Evolutionary conservation across 176 grass and related monocot species (phyloP).

Genomic region (Panicum miliaceum): DNA sequence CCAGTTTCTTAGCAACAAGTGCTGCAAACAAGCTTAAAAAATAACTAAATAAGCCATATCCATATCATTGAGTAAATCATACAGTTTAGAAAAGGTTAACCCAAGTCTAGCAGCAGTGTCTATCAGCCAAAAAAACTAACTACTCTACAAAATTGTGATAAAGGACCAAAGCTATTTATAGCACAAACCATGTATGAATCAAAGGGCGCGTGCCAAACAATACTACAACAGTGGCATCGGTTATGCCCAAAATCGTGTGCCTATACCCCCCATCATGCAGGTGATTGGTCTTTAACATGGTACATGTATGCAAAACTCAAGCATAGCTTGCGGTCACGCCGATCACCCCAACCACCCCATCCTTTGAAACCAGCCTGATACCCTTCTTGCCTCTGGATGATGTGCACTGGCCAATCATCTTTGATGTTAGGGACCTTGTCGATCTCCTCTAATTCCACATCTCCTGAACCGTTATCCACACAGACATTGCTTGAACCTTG

Average conservation of each 20-base stretch:
- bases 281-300: conserved; percentile 56
- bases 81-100: conserved; percentile 41
- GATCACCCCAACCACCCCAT: conserved; percentile 99
- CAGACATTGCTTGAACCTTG: conserved; percentile 65
- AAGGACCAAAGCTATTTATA: conserved; percentile 38
- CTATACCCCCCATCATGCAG: conserved; percentile 27
- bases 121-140: conserved; percentile 22
- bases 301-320: conserved; percentile 95
- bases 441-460: conserved; percentile 54
- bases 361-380: conserved; percentile 95
- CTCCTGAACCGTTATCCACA: conserved; percentile 59
- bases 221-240: conserved; percentile 48
- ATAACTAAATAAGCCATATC: conserved; percentile 30
- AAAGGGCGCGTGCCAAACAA: conserved; percentile 34
- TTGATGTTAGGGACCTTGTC: conserved; percentile 83
- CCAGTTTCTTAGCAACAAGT: conserved; percentile 24
- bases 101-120: conserved; percentile 34
- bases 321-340: conserved; percentile 81
- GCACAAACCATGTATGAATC: conserved; percentile 42
- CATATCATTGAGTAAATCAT: conserved; percentile 41
- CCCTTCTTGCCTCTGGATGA: conserved; percentile 62
- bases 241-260: conserved; percentile 35
- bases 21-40: conserved; percentile 11
- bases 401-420: conserved; percentile 68
- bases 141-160: conserved; percentile 50